Conservation (phyloP, 345 rosid species). For the Combretum micranthum region DNA sequence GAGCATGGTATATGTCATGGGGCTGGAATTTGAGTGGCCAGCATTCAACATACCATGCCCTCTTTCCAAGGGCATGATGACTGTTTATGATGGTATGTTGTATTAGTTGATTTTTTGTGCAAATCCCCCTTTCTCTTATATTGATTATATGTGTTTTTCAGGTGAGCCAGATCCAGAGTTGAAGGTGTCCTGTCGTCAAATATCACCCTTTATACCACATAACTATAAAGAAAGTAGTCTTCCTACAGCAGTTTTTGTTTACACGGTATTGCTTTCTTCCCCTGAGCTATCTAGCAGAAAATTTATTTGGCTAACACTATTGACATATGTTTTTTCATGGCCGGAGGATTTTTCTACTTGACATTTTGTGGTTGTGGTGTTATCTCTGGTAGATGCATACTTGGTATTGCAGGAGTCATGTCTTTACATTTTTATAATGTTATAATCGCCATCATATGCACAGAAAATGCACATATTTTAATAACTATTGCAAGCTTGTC, state of each 20-base stretch:
- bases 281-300: too few species aligned
- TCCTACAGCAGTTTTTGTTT: conserved; percentile 93
- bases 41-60: conserved; percentile 94
- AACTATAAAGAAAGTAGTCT: conserved; percentile 97
- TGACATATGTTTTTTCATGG: too few species aligned
- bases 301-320: too few species aligned
- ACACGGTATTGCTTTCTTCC: conserved; percentile 50
- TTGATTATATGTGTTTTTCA: conserved; percentile 12
- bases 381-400: too few species aligned
- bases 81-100: conserved; percentile 82
- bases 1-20: conserved; percentile 90
- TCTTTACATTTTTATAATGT: too few species aligned
- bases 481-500: too few species aligned
- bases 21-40: conserved; percentile 97
- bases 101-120: neutral
- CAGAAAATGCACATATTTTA: too few species aligned
- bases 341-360: too few species aligned
- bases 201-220: conserved; percentile 96
- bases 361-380: too few species aligned
- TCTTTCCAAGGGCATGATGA: conserved; percentile 99
- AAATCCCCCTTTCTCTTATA: neutral
- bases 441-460: too few species aligned
- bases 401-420: too few species aligned
- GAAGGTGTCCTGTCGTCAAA: conserved; percentile 93
- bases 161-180: conserved; percentile 99